Percentiles rank a stretch among this genome's conserved stretches.
These are phyloP conservation scores for Hygrophoropsis aurantiaca DNA, from an alignment of 768 basidiomycete species.

Conservation along the genomic window DNA sequence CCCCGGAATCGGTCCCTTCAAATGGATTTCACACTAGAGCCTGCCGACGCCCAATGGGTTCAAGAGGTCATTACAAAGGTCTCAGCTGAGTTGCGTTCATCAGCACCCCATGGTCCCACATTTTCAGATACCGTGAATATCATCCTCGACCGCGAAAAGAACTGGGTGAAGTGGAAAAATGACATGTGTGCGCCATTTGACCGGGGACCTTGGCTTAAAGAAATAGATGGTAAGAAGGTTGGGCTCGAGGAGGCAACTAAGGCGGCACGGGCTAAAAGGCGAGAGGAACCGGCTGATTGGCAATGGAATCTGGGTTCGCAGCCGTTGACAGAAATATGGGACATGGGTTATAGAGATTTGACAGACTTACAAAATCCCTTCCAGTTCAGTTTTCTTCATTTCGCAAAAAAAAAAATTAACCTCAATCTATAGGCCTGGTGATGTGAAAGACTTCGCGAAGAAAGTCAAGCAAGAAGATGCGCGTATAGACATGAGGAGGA, in stretches of 20 bases:
- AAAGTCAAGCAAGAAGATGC: conserved; percentile 68
- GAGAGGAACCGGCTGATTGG: conserved; percentile 61
- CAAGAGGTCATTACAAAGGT: conserved; percentile 64
- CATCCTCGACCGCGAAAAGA: conserved; percentile 80
- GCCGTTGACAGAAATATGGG: conserved; percentile 79
- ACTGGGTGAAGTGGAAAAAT: conserved; percentile 92
- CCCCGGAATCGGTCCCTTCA: conserved; percentile 76
- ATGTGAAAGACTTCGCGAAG: conserved; percentile 72
- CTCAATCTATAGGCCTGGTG: conserved; percentile 52
- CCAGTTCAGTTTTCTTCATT: conserved; percentile 50
- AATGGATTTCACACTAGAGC: conserved; percentile 78
- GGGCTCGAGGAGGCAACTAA: conserved; percentile 65
- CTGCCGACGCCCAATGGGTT: conserved; percentile 71
- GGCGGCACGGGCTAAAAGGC: conserved; percentile 50
- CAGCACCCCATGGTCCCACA: conserved; percentile 72
- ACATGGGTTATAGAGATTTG: conserved; percentile 71
- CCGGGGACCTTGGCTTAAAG: conserved; percentile 59
- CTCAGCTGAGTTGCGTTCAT: conserved; percentile 60
- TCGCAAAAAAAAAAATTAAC: too few relatives aligned
- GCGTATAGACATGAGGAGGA: conserved; percentile 53
- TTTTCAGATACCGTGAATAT: conserved; percentile 73
- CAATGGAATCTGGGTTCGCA: conserved; percentile 64
- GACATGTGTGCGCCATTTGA: conserved; percentile 79
- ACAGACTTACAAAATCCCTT: conserved; percentile 63
- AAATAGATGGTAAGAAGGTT: conserved; percentile 47